These are phyloP conservation scores for Suhomyces wounanorum DNA, from an alignment of 1,139 yeast species.

Conservation along the genomic window DNA sequence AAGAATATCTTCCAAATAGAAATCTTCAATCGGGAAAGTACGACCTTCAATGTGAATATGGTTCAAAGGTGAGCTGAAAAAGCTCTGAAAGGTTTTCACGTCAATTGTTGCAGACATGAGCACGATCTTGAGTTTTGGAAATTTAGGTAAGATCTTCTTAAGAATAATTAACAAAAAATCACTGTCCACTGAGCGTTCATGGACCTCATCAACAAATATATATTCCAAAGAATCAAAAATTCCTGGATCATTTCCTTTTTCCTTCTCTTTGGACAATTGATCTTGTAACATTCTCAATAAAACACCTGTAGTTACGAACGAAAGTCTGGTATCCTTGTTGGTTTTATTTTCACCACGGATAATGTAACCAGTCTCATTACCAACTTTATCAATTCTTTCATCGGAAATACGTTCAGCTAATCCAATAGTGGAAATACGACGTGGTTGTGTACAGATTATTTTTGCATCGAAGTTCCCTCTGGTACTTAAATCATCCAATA, in stretches of 20 bases:
- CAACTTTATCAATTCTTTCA: constrained; percentile 70
- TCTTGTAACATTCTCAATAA: constrained; percentile 80
- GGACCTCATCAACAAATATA: constrained; percentile 91
- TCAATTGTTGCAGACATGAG: constrained; percentile 96
- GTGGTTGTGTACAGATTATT: constrained; percentile 89
- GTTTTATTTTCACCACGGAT: constrained; percentile 89
- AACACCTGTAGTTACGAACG: constrained; percentile 93
- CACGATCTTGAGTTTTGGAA: constrained; percentile 63
- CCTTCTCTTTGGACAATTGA: constrained; percentile 18
- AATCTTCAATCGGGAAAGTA: constrained; percentile 85
- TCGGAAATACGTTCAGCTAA: constrained; percentile 90
- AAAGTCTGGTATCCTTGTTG: constrained; percentile 59
- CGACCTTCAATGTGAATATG: constrained; percentile 87
- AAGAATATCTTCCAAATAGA: constrained; percentile 67
- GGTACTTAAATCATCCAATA: constrained; percentile 62
- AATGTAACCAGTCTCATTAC: constrained; percentile 82
- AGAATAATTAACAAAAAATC: constrained; percentile 81
- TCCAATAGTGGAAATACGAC: constrained; percentile 94
- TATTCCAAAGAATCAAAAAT: constrained; percentile 62
- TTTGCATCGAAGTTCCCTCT: constrained; percentile 53
- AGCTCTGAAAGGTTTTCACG: constrained; percentile 62
- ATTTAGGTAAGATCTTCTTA: constrained; percentile 53
- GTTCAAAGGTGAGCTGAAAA: constrained; percentile 52
- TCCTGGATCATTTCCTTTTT: constrained; percentile 19
- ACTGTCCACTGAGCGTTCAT: constrained; percentile 89